Evolutionary conservation across 2,329 filamentous ascomycete genomes (phyloP).

Genomic region (Allantophomopsis cytisporea): DNA sequence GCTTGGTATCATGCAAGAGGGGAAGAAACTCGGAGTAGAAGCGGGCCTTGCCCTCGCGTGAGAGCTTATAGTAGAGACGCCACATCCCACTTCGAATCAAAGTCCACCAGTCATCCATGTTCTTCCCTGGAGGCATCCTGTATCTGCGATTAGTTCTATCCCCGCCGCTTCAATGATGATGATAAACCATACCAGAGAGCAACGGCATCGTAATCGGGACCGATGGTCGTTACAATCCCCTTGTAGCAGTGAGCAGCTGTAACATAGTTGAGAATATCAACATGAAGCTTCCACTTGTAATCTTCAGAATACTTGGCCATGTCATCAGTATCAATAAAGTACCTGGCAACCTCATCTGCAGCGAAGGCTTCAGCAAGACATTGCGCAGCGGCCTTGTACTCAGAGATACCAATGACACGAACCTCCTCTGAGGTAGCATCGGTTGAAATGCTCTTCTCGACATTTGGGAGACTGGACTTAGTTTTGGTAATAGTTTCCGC

Average conservation of each 20-base stretch:
- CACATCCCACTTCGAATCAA: constrained; percentile 64
- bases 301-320: constrained; percentile 47
- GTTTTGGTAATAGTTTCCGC: constrained; percentile 24
- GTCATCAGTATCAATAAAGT: constrained; percentile 62
- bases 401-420: constrained; percentile 47
- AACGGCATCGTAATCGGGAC: constrained; percentile 63
- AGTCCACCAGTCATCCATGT: constrained; percentile 62
- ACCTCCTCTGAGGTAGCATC: constrained; percentile 33
- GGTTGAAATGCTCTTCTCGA: constrained; percentile 16
- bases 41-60: constrained; percentile 54
- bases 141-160: not conserved
- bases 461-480: constrained; percentile 3
- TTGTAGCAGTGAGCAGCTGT: constrained; percentile 63
- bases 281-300: constrained; percentile 63
- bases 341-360: constrained; percentile 59
- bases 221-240: constrained; percentile 62
- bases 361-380: constrained; percentile 69
- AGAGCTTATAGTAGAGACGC: constrained; percentile 63
- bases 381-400: constrained; percentile 57
- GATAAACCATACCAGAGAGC: constrained; percentile 53
- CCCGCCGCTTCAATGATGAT: not conserved
- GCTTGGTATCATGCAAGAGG: constrained; percentile 60
- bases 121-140: constrained; percentile 64
- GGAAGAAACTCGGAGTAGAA: constrained; percentile 71
- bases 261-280: constrained; percentile 65